Evolutionary conservation across 2,329 filamentous ascomycete species (phyloP), one percentile per base, ranked within the genome.

Genomic region (Fusarium sp.): DNA sequence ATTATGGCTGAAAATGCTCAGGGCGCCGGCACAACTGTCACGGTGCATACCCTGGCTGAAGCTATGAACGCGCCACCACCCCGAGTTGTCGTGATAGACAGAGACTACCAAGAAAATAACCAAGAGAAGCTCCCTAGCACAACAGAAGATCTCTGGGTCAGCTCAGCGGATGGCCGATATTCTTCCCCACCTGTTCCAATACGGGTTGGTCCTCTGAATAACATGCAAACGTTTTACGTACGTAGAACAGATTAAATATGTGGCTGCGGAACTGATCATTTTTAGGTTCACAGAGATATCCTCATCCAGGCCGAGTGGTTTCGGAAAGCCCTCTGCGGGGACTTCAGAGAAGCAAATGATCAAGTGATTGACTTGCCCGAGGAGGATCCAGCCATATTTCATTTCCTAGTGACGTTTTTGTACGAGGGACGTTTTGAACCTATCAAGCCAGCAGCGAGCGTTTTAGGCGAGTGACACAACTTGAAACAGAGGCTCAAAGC

Each of bases 341-440:
- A 73, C 23, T 84, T 82, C 61, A 74, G 66, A 46, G 82, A 84
- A 64, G 76, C 79, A 2, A 73, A 72, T 17, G 73, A 77, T 14
- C 79, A 82, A 57, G 75, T 76, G 13, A 77, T 84, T 47, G 75
- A 81, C 63, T 70, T 84, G 2, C 80, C 80, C 0, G 81, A 83
- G 53, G 81, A 84, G 56, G 76, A 82, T 59, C 79, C 81, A 4
- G 76, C 77, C 49, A 77, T 81, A 42, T 84, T 84, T 57, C 79
- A 81, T 53, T 82, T 82, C 58, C 69, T 84, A 37, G 71, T 84
- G 32, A 79, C 80, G n/a, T 83, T 77, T 46, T 70, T 83, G 11
- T 83, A 82, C 61, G 80, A 83, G 61, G 76, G 74, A 17, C 76
- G 71, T 50, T 82, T 78, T 60, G 72, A 76, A 4, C 80, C 80